A percentile compares a stretch with the other conserved stretches of the same genome.
phyloP scores from a whole-genome alignment of 2,329 filamentous ascomycete genomes.

The Fusarium solani-melongenae region DNA sequence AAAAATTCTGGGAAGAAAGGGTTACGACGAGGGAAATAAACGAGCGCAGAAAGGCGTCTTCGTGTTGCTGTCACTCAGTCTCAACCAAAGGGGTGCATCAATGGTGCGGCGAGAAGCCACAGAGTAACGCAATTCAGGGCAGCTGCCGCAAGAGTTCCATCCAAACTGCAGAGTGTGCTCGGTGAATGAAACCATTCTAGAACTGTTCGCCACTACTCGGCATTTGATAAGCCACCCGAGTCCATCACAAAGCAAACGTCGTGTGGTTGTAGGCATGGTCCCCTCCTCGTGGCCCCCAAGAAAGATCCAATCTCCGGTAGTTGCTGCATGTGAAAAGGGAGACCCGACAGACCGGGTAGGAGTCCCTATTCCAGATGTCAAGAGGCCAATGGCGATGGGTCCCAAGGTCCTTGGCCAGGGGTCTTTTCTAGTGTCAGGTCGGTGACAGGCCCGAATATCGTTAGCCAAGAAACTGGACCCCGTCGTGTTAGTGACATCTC shows the following conservation, averaged over 20 bases:
- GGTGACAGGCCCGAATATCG: neutral
- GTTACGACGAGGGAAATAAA: neutral
- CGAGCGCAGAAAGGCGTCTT: neutral
- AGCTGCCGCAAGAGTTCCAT: neutral
- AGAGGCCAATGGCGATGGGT: neutral
- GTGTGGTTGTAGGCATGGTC: neutral
- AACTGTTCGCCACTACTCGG: neutral
- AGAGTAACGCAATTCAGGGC: neutral
- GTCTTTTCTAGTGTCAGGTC: neutral
- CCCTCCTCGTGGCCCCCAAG: neutral
- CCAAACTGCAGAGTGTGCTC: neutral
- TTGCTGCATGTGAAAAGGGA: neutral
- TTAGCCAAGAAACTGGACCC: neutral
- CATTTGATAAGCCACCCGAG: neutral
- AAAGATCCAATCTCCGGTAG: neutral
- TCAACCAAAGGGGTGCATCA: neutral
- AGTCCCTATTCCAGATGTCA: neutral
- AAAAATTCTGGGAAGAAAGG: neutral
- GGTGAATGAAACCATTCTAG: neutral
- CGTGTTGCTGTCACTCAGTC: neutral
- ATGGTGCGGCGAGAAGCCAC: neutral
- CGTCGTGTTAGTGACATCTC: neutral
- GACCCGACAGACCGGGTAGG: neutral
- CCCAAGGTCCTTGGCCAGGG: neutral
- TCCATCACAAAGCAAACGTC: neutral